Evolutionary conservation across 164 flowering plant genomes (phyloP).

Genomic region (Stephania cephalantha): DNA sequence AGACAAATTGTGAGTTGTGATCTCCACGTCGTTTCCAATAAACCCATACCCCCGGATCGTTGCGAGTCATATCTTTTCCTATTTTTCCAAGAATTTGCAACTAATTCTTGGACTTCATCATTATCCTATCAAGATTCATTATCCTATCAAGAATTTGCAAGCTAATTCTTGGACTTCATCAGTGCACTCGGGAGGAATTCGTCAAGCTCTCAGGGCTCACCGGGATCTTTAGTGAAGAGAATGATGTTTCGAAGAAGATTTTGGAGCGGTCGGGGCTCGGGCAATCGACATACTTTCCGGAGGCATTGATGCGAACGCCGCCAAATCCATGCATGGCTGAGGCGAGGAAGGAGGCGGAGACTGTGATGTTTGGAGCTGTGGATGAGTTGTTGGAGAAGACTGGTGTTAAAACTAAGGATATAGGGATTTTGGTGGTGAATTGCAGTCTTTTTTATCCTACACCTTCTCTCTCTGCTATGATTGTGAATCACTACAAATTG

Average conservation of each 20-base stretch:
- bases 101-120: no score
- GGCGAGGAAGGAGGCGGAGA: conserved; percentile 27
- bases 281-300: conserved; percentile 24
- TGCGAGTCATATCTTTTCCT: no score
- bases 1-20: no score
- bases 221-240: conserved; percentile 8
- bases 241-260: conserved; percentile 19
- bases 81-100: no score
- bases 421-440: conserved; percentile 34
- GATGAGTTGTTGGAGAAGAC: conserved; percentile 30
- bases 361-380: conserved; percentile 35
- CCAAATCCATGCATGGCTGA: conserved; percentile 21
- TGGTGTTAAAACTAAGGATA: conserved; percentile 19
- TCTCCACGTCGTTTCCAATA: no score
- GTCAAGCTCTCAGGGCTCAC: not conserved
- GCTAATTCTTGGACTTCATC: no score
- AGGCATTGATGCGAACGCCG: conserved; percentile 16
- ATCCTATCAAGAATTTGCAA: no score
- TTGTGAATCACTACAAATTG: conserved; percentile 34
- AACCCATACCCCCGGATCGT: no score
- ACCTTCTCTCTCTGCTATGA: conserved; percentile 33
- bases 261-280: conserved; percentile 23
- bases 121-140: no score
- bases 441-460: conserved; percentile 26
- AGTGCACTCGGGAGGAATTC: conserved; percentile 7